Percentiles rank a stretch among this genome's conserved stretches.
Evolutionary conservation across 768 basidiomycete species (phyloP).

Genomic region (Coprinopsis strossmayeri): DNA sequence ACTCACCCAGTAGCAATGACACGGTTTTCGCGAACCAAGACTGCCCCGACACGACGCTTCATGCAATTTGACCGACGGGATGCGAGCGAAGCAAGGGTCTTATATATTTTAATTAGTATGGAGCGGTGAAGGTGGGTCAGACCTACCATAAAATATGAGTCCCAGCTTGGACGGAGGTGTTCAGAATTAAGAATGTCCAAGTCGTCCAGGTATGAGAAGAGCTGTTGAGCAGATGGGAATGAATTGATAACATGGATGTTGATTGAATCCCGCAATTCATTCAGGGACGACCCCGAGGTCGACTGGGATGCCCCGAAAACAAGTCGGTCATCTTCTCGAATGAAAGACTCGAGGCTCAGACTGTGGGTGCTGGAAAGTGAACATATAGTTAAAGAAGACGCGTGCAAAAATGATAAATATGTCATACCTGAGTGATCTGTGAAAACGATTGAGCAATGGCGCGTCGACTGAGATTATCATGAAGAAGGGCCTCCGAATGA

Average conservation of each 20-base stretch:
- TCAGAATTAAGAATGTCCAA: conserved; percentile 67
- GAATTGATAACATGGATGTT: conserved; percentile 59
- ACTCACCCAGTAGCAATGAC: conserved; percentile 73
- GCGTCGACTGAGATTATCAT: conserved; percentile 81
- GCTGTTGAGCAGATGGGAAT: conserved; percentile 44
- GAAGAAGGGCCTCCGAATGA: conserved; percentile 86
- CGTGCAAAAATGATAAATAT: not conserved
- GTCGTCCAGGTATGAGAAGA: conserved; percentile 59
- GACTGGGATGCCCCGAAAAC: conserved; percentile 46
- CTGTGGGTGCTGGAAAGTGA: conserved; percentile 12
- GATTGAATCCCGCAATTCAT: conserved; percentile 40
- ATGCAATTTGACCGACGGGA: conserved; percentile 92
- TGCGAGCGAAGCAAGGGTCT: conserved; percentile 88
- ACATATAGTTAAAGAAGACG: not conserved
- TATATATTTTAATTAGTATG: not conserved
- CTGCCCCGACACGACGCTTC: conserved; percentile 94
- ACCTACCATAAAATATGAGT: conserved; percentile 92
- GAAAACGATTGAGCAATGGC: conserved; percentile 64
- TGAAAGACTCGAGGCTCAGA: conserved; percentile 63
- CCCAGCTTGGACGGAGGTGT: conserved; percentile 86
- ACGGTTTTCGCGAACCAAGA: conserved; percentile 80
- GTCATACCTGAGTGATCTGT: conserved; percentile 46
- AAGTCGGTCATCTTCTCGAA: conserved; percentile 61
- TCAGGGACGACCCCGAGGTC: conserved; percentile 25
- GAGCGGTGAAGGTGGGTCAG: not conserved